phyloP scores from a whole-genome alignment of 352 stramenopile genomes.

The Phytophthora hybrid region DNA sequence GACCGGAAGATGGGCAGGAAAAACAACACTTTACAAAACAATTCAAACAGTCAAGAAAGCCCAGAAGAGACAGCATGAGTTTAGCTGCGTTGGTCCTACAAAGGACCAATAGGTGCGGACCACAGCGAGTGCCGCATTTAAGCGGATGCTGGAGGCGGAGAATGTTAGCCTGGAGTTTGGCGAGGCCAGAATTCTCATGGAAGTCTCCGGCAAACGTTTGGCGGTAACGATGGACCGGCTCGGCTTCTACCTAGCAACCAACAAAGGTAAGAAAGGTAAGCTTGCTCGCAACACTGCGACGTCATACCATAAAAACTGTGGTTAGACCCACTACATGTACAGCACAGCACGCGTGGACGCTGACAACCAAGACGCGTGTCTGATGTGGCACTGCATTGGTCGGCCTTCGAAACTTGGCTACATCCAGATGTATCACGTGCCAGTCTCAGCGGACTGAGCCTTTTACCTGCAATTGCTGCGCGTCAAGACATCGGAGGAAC shows the following conservation, averaged over 20 bases:
- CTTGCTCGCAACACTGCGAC: slow-evolving; percentile 11
- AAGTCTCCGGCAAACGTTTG: slow-evolving; percentile 7
- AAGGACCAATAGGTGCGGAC: slow-evolving; percentile 18
- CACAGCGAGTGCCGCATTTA: slow-evolving; percentile 10
- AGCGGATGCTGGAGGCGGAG: not conserved
- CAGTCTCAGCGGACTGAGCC: slow-evolving; percentile 18
- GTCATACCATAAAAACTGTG: slow-evolving; percentile 20
- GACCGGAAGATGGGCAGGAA: too few relatives aligned
- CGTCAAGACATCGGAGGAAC: slow-evolving; percentile 40
- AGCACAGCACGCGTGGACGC: not conserved
- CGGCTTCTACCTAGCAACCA: slow-evolving; percentile 14
- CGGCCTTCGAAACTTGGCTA: slow-evolving; percentile 34
- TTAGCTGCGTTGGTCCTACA: not conserved
- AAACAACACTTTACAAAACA: too few relatives aligned
- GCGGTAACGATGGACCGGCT: slow-evolving; percentile 13
- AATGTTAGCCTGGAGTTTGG: slow-evolving; percentile 9
- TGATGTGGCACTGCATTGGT: slow-evolving; percentile 46
- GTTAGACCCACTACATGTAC: not conserved
- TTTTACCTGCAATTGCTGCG: slow-evolving; percentile 44
- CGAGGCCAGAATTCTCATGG: slow-evolving; percentile 4
- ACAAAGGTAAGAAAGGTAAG: slow-evolving; percentile 29
- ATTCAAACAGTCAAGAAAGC: not conserved
- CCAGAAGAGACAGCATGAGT: not conserved
- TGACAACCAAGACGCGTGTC: slow-evolving; percentile 44
- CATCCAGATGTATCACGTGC: slow-evolving; percentile 32